These are phyloP conservation scores for Russula earlei DNA, from an alignment of 768 basidiomycete species.

Conservation along the genomic window DNA sequence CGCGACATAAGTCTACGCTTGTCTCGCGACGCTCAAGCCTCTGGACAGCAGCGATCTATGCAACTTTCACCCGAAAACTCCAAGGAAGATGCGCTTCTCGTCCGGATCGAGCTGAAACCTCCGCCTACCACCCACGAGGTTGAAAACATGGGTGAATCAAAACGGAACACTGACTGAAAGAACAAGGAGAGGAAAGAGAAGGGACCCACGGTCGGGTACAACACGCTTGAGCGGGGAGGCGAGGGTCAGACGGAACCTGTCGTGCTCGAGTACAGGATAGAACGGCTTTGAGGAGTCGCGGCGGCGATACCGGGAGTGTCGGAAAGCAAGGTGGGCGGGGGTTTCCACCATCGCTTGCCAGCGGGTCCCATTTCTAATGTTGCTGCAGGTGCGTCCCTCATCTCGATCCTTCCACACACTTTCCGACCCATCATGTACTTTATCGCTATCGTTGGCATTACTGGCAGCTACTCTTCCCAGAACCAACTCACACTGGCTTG, in stretches of 20 bases:
- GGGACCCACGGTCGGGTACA: not conserved
- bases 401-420: too few species aligned
- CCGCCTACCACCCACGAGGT: not conserved
- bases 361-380: not conserved
- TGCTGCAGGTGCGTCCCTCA: not conserved
- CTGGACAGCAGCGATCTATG: slow-evolving; percentile 16
- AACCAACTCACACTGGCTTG: slow-evolving; percentile 26
- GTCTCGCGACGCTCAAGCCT: slow-evolving; percentile 31
- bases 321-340: slow-evolving; percentile 75
- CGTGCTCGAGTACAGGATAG: slow-evolving; percentile 51
- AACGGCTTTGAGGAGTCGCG: slow-evolving; percentile 59
- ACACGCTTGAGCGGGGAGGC: not conserved
- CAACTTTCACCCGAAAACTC: slow-evolving; percentile 49
- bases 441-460: slow-evolving; percentile 55
- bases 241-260: not conserved
- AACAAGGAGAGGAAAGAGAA: slow-evolving; percentile 7
- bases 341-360: too few species aligned
- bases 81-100: slow-evolving; percentile 43
- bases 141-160: not conserved
- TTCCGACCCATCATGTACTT: not conserved
- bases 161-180: slow-evolving; percentile 2
- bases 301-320: slow-evolving; percentile 81
- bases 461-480: slow-evolving; percentile 41
- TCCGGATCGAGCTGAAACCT: slow-evolving; percentile 43
- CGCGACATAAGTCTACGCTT: slow-evolving; percentile 32